Percentiles rank a stretch among this genome's conserved stretches.
Conservation (phyloP, 441 rosid species). For the Hura crepitans region DNA sequence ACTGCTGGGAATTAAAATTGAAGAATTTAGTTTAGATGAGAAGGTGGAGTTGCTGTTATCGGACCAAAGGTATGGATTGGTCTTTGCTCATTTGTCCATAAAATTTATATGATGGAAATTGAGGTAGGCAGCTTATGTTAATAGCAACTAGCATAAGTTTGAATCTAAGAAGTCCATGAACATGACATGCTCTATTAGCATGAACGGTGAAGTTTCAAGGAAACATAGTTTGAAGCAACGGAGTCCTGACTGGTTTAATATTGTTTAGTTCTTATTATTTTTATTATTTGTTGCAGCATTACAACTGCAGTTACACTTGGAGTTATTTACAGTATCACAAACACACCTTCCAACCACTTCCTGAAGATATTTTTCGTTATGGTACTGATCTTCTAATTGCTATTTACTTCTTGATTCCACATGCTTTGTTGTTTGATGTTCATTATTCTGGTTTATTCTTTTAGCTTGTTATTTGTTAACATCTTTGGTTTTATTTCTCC, state of each 20-base stretch:
- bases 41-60: conserved; percentile 75
- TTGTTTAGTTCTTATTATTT: conserved; percentile 24
- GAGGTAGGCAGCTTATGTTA: not conserved
- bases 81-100: not conserved
- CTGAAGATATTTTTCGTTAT: conserved; percentile 69
- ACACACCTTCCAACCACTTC: conserved; percentile 68
- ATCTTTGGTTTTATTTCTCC: not conserved
- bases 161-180: not conserved
- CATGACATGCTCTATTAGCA: not conserved
- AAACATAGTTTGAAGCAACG: not conserved
- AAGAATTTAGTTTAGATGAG: conserved; percentile 71
- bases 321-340: conserved; percentile 54
- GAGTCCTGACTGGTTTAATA: not conserved
- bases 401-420: not conserved
- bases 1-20: conserved; percentile 50
- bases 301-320: conserved; percentile 74
- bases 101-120: not conserved
- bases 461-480: not conserved
- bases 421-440: not conserved
- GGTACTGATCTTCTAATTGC: conserved; percentile 39
- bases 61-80: conserved; percentile 63
- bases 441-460: not conserved
- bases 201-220: not conserved
- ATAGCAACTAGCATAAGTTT: not conserved
- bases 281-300: conserved; percentile 43